Evolutionary conservation across 345 rosid species (phyloP), one percentile per base, ranked within the genome.

Genomic region (Turnera subulata): DNA sequence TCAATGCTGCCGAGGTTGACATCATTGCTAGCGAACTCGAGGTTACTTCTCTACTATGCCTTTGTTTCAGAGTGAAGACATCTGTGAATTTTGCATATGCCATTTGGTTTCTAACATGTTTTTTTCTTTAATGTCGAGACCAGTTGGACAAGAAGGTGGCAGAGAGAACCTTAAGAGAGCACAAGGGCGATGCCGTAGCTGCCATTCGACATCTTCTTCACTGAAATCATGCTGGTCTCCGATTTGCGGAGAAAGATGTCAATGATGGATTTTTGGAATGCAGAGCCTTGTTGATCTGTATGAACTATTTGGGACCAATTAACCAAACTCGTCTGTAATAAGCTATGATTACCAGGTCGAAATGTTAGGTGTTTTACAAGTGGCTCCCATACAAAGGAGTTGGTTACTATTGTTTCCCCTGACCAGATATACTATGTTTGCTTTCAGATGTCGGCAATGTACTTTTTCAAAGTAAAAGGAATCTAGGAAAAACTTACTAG

Each of bases 121-220:
- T 26, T 16, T 18, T 45, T 50, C 46, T 29, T 53, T 56, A 48
- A 42, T 51, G 15, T 38, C 16, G 69, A 21, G 46, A 65, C 49
- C 76, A 89, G 97, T 64, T 89, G 82, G 97, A 89, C 65, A 89
- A 76, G 73, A 86, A 78, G 68, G 84, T 93, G 22, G 99, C 88
- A 24, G 99, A 89, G 81, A 85, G 91, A 73, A 89, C 97, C 49
- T 72, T 87, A 35, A 80, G 97, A 4, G 99, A 93, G 82, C 96
- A 85, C 76, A 93, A 93, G 63, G 99, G 97, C 3, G 92, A 84
- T 67, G 97, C 97, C 1, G 95, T 93, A 50, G 86, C 99, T 70
- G 96, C 99, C 1, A 85, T 89, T 49, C 81, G 89, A 21, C 80
- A 78, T 55, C 67, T 93, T 77, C 94, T 93, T 71, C 84, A 59